Conservation (phyloP, 768 basidiomycete genomes). For the Russula griseocarnosa region DNA sequence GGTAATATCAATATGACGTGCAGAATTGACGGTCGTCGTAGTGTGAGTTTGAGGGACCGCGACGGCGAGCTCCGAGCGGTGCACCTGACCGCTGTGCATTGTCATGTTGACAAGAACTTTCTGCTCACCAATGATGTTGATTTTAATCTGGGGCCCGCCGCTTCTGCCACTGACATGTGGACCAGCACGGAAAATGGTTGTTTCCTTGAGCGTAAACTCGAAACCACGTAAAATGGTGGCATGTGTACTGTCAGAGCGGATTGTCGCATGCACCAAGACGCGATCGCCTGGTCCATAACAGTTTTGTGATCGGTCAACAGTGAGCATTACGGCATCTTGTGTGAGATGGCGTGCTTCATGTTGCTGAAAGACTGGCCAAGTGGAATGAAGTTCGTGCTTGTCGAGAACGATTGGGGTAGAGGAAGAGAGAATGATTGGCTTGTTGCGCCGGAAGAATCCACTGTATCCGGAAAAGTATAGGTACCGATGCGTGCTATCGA, state of each 20-base stretch:
- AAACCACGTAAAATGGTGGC: conserved; percentile 77
- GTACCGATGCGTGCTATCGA: background rate
- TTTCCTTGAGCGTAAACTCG: conserved; percentile 75
- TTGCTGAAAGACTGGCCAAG: conserved; percentile 88
- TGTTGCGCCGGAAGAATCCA: conserved; percentile 78
- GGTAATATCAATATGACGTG: conserved; percentile 80
- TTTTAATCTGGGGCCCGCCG: conserved; percentile 53
- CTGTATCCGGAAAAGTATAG: conserved; percentile 37
- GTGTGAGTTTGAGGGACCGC: conserved; percentile 69
- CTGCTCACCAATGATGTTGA: conserved; percentile 58
- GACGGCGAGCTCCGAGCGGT: conserved; percentile 69
- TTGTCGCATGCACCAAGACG: conserved; percentile 62
- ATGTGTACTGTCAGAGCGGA: conserved; percentile 66
- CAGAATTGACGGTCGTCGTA: conserved; percentile 75
- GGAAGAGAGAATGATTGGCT: conserved; percentile 63
- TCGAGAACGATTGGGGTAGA: conserved; percentile 75
- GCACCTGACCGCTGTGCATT: conserved; percentile 65
- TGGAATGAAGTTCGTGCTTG: conserved; percentile 90
- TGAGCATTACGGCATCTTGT: conserved; percentile 69
- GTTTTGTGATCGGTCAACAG: conserved; percentile 67
- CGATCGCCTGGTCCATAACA: conserved; percentile 88
- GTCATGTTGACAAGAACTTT: conserved; percentile 70
- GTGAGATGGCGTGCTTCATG: conserved; percentile 62
- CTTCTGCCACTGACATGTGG: conserved; percentile 53
- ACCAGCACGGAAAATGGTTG: conserved; percentile 67